A percentile compares a stretch with the other conserved stretches of the same genome.
These are phyloP conservation scores for Tetradesmus obliquus DNA, from an alignment of 139 green algal species.

Conservation along the genomic window DNA sequence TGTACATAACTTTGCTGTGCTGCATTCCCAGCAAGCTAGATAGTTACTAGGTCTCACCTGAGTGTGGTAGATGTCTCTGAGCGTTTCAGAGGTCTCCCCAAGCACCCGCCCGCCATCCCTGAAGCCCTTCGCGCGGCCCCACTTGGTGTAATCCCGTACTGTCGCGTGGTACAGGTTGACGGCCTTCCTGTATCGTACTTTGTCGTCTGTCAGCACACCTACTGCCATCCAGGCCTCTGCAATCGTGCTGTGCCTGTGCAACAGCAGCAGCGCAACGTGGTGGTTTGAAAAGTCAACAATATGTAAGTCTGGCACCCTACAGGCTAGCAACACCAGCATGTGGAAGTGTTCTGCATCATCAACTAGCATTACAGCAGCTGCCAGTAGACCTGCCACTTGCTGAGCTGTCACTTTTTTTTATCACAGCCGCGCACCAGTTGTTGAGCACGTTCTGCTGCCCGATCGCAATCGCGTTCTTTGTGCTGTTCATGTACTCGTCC, in stretches of 20 bases:
- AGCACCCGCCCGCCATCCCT: background rate
- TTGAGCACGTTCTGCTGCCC: background rate
- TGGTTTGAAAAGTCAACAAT: too few species aligned
- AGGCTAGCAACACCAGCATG: background rate
- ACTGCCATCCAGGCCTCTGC: slow-evolving; percentile 36
- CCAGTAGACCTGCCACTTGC: slow-evolving; percentile 13
- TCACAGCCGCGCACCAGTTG: background rate
- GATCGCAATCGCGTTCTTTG: background rate
- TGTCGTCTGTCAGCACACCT: slow-evolving; percentile 9
- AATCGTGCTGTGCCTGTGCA: slow-evolving; percentile 9
- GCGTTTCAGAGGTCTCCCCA: background rate
- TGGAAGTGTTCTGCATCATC: background rate
- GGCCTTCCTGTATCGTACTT: background rate
- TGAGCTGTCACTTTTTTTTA: too few species aligned
- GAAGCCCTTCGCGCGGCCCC: background rate
- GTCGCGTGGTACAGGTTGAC: slow-evolving; percentile 15
- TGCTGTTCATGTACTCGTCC: slow-evolving; percentile 3
- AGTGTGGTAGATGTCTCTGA: slow-evolving; percentile 32
- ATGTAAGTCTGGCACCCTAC: too few species aligned
- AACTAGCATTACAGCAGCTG: background rate
- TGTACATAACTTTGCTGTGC: too few species aligned
- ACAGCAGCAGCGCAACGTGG: background rate
- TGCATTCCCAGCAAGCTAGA: too few species aligned
- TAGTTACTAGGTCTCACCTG: too few species aligned
- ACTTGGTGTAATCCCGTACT: slow-evolving; percentile 7